Base-by-base conservation (phyloP, 2,329 filamentous ascomycete genomes). In the Albifimbria verrucaria region DNA sequence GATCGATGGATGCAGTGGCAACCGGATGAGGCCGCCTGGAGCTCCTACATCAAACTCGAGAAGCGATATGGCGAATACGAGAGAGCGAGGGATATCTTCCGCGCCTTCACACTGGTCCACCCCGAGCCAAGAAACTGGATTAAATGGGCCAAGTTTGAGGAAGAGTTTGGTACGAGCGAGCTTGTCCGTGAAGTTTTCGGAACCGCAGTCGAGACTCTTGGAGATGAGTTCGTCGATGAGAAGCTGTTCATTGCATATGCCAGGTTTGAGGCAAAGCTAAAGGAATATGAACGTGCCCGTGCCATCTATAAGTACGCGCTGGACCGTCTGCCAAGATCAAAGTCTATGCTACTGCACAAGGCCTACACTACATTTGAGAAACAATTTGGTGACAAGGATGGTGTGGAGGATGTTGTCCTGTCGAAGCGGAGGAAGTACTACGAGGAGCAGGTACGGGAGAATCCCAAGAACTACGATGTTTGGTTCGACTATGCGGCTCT, bases 1-100 rank as follows among this genome's bases (percentile, higher is more conserved):
- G 94, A 99, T 74, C 82, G 94, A 45, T 99, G 94, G 94, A 93
- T 99, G 88, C 87, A 89, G 57, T 99, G 94, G 94, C 91, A 96
- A 69, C 94, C 94, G 0, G 92, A 97, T 61, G 93, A 97, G 80
- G 87, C 89, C 43, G 94, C 93, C 1, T 99, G 94, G 94, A 87
- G 86, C 61, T 88, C 93, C 43, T 97, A 97, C 69, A 96, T 99
- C 73, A 97, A 97, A 74, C 73, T 99, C 55, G 94, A 99, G 77
- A 97, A 96, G 77, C 80, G 94, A 53, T 97, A 97, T 67, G 87
- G 87, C 63, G 94, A 99, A 70, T 94, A 88, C 64, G 91, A 96
- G 55, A 80, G 92, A 54, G 93, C 92, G n/a, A 81, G 94, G 39
- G 86, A 88, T 44, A 93, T 99, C 60, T 97, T 95, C 68, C 84